A percentile compares a stretch with the other conserved stretches of the same genome.
Evolutionary conservation across 306 rosid genomes (phyloP).

Genomic region (Dryas octopetala): DNA sequence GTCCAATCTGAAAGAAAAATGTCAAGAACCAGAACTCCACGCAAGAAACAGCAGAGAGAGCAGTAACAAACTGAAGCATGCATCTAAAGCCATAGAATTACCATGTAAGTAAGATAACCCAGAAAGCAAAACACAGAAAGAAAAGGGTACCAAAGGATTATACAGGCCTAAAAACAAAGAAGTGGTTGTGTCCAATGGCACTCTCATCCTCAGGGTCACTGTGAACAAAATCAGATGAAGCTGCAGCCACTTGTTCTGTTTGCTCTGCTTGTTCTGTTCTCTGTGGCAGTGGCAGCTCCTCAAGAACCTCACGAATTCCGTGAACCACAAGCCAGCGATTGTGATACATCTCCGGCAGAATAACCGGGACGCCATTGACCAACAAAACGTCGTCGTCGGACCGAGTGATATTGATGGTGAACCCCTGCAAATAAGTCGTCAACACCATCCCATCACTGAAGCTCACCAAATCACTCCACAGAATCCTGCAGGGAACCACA

Average conservation of each 20-base stretch:
- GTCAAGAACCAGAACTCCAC: no score
- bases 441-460: constrained; percentile 35
- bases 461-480: constrained; percentile 40
- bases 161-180: constrained; percentile 36
- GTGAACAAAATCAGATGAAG: constrained; percentile 7
- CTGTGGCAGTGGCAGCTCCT: not conserved
- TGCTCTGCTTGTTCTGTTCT: not conserved
- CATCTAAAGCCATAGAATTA: no score
- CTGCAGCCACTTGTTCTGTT: not conserved
- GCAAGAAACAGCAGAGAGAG: no score
- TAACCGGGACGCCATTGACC: constrained; percentile 40
- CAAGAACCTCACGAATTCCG: constrained; percentile 36
- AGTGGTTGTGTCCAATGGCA: constrained; percentile 28
- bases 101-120: not conserved
- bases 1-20: not conserved
- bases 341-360: constrained; percentile 38
- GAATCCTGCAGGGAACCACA: constrained; percentile 52
- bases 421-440: constrained; percentile 39
- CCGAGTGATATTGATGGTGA: constrained; percentile 31
- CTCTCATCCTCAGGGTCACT: not conserved
- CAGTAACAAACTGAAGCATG: not conserved
- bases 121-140: not conserved
- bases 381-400: constrained; percentile 15
- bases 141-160: constrained; percentile 6
- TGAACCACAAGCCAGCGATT: constrained; percentile 44